Conservation (phyloP, 2,329 filamentous ascomycete genomes). For the Neofusicoccum parvum region DNA sequence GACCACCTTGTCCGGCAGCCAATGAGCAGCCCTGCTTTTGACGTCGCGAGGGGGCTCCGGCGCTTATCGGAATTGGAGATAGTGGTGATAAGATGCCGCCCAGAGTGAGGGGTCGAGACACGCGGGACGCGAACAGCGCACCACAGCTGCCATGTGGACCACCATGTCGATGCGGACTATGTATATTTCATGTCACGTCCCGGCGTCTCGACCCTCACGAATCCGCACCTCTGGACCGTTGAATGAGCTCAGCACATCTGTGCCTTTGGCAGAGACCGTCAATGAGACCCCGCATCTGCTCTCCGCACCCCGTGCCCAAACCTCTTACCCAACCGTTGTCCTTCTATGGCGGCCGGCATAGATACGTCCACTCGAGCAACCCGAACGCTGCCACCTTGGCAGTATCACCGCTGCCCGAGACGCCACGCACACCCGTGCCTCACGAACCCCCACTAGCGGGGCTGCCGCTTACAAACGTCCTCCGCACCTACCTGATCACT, state of each 20-base stretch:
- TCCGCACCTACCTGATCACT: slow-evolving; percentile 20
- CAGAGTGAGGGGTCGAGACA: slow-evolving; percentile 8
- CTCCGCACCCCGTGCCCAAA: neutral
- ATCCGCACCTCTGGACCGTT: neutral
- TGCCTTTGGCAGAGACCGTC: neutral
- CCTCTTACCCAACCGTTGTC: neutral
- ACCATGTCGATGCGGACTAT: neutral
- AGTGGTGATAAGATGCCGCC: slow-evolving; percentile 15
- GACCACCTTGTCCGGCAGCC: neutral
- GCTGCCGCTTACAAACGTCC: slow-evolving; percentile 12
- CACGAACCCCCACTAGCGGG: slow-evolving; percentile 1
- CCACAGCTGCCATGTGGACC: neutral
- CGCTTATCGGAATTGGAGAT: slow-evolving; percentile 1
- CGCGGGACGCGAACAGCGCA: neutral
- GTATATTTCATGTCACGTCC: neutral
- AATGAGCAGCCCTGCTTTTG: neutral
- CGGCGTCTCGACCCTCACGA: neutral
- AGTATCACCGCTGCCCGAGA: slow-evolving; percentile 1
- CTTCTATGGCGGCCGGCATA: neutral
- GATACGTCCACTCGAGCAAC: slow-evolving; percentile 11
- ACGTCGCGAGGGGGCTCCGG: neutral
- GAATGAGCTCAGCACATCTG: neutral
- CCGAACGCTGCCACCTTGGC: slow-evolving; percentile 11
- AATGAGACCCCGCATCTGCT: slow-evolving; percentile 8
- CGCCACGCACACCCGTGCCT: neutral